Conservation (phyloP, 2,329 filamentous ascomycete species). For the Fusarium sp. region DNA sequence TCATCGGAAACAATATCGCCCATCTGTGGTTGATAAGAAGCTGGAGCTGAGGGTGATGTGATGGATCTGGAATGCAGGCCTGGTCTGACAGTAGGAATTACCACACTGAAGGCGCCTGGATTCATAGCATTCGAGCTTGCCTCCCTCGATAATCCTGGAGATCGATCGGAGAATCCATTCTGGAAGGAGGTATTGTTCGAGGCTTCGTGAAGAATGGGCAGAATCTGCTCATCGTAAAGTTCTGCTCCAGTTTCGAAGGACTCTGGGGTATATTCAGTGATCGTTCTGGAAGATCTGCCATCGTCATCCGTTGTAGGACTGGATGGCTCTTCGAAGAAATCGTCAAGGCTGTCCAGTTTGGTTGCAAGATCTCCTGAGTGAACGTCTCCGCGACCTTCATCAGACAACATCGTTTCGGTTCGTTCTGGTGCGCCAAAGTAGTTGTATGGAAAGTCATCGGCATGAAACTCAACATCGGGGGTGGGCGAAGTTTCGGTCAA, state of each 20-base stretch:
- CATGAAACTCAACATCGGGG: slow-evolving; percentile 90
- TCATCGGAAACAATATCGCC: slow-evolving; percentile 79
- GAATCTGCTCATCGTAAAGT: slow-evolving; percentile 91
- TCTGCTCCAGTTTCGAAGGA: slow-evolving; percentile 79
- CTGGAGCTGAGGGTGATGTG: slow-evolving; percentile 77
- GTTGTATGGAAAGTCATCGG: slow-evolving; percentile 85
- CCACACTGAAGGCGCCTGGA: slow-evolving; percentile 65
- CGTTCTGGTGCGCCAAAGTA: slow-evolving; percentile 79
- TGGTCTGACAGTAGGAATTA: slow-evolving; percentile 61
- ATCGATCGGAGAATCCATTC: slow-evolving; percentile 84
- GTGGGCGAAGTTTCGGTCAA: slow-evolving; percentile 72
- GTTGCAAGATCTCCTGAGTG: slow-evolving; percentile 81
- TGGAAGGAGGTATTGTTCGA: slow-evolving; percentile 84
- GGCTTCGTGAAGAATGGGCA: slow-evolving; percentile 89
- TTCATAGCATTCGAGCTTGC: slow-evolving; percentile 70
- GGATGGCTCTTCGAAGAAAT: slow-evolving; percentile 80
- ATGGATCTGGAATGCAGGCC: slow-evolving; percentile 83
- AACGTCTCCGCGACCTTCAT: slow-evolving; percentile 76
- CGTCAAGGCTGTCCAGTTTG: slow-evolving; percentile 81
- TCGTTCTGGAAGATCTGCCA: slow-evolving; percentile 68
- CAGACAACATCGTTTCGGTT: slow-evolving; percentile 92
- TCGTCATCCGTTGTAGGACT: slow-evolving; percentile 68
- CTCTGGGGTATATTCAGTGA: slow-evolving; percentile 72
- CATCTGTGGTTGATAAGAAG: slow-evolving; percentile 64
- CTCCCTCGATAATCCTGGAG: slow-evolving; percentile 68